Conservation (phyloP, 306 rosid genomes). For the Benincasa hispida region DNA sequence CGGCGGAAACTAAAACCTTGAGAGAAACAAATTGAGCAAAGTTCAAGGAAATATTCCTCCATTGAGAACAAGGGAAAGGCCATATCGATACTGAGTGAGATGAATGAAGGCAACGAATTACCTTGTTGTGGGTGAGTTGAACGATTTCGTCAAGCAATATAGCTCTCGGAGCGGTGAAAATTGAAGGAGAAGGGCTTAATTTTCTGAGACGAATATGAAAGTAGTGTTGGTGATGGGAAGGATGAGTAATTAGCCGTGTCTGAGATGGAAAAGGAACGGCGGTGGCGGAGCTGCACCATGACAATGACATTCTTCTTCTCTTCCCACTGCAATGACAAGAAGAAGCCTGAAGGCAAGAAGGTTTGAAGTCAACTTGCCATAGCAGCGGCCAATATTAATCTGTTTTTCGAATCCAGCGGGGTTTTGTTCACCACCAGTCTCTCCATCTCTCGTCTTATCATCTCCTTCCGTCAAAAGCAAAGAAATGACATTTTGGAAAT, state of each 20-base stretch:
- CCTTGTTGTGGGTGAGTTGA: constrained; percentile 74
- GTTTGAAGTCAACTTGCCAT: neutral
- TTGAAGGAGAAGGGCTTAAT: constrained; percentile 17
- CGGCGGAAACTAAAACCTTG: constrained; percentile 74
- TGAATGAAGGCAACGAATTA: constrained; percentile 2
- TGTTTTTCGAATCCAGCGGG: neutral
- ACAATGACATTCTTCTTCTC: constrained; percentile 20
- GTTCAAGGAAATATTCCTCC: too few species aligned
- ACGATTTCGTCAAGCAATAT: constrained; percentile 27
- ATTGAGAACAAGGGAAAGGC: neutral
- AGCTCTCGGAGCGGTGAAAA: constrained; percentile 25
- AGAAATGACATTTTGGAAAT: too few species aligned
- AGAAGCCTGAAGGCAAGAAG: neutral
- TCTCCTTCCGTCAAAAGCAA: neutral
- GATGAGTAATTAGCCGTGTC: neutral
- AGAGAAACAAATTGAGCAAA: neutral
- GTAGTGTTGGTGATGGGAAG: neutral
- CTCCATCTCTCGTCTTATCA: neutral
- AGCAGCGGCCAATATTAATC: neutral
- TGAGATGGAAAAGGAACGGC: constrained; percentile 18
- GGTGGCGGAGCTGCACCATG: constrained; percentile 22
- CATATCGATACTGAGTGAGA: neutral
- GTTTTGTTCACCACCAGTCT: neutral
- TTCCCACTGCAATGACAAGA: neutral
- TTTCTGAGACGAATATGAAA: constrained; percentile 13